These are phyloP conservation scores for Alternaria viburni DNA, from an alignment of 2,329 filamentous ascomycete species.

Conservation along the genomic window DNA sequence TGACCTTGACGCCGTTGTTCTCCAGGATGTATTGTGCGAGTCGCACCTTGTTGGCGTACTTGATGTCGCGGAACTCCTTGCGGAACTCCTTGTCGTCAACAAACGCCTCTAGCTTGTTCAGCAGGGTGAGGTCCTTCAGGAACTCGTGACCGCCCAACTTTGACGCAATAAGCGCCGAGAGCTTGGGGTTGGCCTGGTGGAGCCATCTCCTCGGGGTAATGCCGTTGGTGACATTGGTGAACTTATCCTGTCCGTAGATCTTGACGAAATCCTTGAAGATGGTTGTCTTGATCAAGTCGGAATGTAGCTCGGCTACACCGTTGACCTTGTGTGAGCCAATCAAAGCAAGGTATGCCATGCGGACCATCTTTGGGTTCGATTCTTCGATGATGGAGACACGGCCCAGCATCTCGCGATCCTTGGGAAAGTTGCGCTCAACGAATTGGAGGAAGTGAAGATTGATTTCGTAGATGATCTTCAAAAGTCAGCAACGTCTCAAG, in stretches of 20 bases:
- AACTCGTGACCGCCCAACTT: constrained; percentile 85
- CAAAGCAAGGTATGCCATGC: constrained; percentile 94
- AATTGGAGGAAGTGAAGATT: constrained; percentile 91
- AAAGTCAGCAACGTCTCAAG: constrained; percentile 6
- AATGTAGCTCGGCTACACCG: constrained; percentile 95
- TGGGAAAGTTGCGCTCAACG: constrained; percentile 89
- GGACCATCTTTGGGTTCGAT: constrained; percentile 94
- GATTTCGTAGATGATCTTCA: constrained; percentile 94
- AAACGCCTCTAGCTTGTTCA: constrained; percentile 85
- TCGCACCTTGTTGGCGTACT: constrained; percentile 92
- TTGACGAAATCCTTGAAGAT: constrained; percentile 99
- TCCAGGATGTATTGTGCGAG: constrained; percentile 90
- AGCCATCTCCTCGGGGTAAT: constrained; percentile 96
- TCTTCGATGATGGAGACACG: constrained; percentile 98
- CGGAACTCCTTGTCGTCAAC: constrained; percentile 89
- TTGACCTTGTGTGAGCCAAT: constrained; percentile 99
- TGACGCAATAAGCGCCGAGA: constrained; percentile 89
- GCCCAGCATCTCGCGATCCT: constrained; percentile 82
- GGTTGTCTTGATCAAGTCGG: constrained; percentile 97
- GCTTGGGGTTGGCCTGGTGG: constrained; percentile 92
- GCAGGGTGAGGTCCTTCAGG: constrained; percentile 85
- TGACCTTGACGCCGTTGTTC: constrained; percentile 79
- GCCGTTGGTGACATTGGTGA: constrained; percentile 98
- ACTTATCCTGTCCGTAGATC: constrained; percentile 95
- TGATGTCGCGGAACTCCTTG: constrained; percentile 95